A percentile compares a stretch with the other conserved stretches of the same genome.
phyloP scores from a whole-genome alignment of 176 grass and related monocot species.

The Ensete glaucum region DNA sequence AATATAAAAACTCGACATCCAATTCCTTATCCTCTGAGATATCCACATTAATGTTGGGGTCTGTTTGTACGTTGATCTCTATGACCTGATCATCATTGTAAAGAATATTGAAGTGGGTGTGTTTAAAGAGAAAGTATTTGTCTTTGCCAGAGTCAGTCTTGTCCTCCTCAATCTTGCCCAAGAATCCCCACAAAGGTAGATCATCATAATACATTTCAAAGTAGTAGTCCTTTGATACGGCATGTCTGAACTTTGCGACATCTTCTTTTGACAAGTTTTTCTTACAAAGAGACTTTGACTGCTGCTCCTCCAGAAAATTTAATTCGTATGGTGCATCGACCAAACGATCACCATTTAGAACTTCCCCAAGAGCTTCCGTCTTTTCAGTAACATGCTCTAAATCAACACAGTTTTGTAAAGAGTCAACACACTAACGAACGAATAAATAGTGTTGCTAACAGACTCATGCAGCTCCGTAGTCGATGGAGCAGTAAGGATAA shows the following conservation, averaged over 20 bases:
- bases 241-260: not conserved
- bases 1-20: constrained; percentile 1
- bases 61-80: constrained; percentile 14
- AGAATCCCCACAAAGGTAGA: constrained; percentile 15
- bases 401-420: not conserved
- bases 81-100: constrained; percentile 19
- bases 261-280: constrained; percentile 7
- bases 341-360: constrained; percentile 25
- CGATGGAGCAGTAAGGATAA: not conserved
- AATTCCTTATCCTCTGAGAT: constrained; percentile 6
- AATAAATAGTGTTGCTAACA: not conserved
- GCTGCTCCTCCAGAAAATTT: constrained; percentile 6
- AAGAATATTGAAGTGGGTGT: constrained; percentile 2
- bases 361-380: constrained; percentile 15
- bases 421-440: not conserved
- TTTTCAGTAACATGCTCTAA: constrained; percentile 16
- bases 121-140: constrained; percentile 12
- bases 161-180: constrained; percentile 14
- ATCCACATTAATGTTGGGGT: constrained; percentile 7
- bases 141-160: not conserved
- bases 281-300: not conserved
- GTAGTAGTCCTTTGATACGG: constrained; percentile 13
- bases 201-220: constrained; percentile 24
- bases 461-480: not conserved
- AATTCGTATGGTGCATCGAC: constrained; percentile 17